These are phyloP conservation scores for Coniella lustricola DNA, from an alignment of 2,329 filamentous ascomycete genomes.

Conservation along the genomic window DNA sequence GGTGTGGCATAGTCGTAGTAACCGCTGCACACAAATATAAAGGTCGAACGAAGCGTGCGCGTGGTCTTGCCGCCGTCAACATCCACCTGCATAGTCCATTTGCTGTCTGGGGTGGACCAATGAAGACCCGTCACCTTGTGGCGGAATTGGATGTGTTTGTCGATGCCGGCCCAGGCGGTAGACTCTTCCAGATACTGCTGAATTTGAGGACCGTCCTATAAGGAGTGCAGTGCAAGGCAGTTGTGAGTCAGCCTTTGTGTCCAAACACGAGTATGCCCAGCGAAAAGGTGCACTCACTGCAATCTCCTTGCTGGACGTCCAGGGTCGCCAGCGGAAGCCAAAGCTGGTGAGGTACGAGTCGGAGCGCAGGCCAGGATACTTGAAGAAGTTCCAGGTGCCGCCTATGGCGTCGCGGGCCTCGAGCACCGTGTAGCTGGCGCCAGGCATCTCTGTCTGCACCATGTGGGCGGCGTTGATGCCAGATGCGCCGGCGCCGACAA, in stretches of 20 bases:
- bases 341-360: slow-evolving; percentile 57
- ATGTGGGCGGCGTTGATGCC: slow-evolving; percentile 70
- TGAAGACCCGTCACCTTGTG: slow-evolving; percentile 41
- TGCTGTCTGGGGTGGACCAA: slow-evolving; percentile 50
- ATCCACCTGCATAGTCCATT: slow-evolving; percentile 45
- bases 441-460: slow-evolving; percentile 50
- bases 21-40: slow-evolving; percentile 53
- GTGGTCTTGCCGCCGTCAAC: slow-evolving; percentile 22
- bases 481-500: slow-evolving; percentile 66
- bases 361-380: slow-evolving; percentile 65
- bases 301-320: slow-evolving; percentile 49
- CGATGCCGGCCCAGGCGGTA: slow-evolving; percentile 42
- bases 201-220: slow-evolving; percentile 38
- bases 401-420: slow-evolving; percentile 61
- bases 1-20: slow-evolving; percentile 69
- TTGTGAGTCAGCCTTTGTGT: no score
- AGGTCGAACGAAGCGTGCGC: slow-evolving; percentile 36
- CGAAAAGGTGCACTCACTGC: slow-evolving; percentile 25
- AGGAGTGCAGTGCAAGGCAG: no score
- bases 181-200: slow-evolving; percentile 47
- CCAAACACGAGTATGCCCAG: no score
- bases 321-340: slow-evolving; percentile 65
- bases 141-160: slow-evolving; percentile 44
- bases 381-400: slow-evolving; percentile 74
- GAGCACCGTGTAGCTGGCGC: slow-evolving; percentile 54